Evolutionary conservation across 352 stramenopile genomes (phyloP).

Genomic region (Discostella stelligera): DNA sequence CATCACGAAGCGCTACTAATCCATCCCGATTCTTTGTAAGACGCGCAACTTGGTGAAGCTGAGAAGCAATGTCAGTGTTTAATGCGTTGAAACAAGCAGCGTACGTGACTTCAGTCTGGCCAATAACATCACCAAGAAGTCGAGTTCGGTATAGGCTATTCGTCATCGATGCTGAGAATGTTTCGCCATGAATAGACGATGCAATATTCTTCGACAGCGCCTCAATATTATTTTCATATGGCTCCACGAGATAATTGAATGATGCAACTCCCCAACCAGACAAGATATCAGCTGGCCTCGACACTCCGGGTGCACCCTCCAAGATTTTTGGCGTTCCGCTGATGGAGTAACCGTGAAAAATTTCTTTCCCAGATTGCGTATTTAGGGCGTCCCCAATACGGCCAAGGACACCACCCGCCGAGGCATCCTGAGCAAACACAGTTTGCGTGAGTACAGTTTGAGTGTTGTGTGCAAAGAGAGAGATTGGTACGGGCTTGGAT

Average conservation of each 20-base stretch:
- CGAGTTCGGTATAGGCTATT: constrained; percentile 39
- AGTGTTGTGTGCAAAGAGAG: constrained; percentile 69
- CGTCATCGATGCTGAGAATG: constrained; percentile 44
- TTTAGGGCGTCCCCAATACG: constrained; percentile 58
- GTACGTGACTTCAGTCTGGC: constrained; percentile 12
- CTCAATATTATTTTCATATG: constrained; percentile 44
- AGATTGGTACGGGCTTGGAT: constrained; percentile 34
- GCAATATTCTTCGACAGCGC: constrained; percentile 30
- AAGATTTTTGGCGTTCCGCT: constrained; percentile 53
- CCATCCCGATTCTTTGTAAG: constrained; percentile 53
- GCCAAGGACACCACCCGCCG: constrained; percentile 56
- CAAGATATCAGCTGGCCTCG: constrained; percentile 41
- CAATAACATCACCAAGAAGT: constrained; percentile 34
- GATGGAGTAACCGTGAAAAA: constrained; percentile 56
- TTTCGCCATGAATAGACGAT: constrained; percentile 52
- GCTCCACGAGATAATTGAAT: constrained; percentile 21
- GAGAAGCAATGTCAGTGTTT: constrained; percentile 38
- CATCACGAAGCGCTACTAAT: constrained; percentile 49
- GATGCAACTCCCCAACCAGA: constrained; percentile 39
- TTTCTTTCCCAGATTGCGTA: constrained; percentile 28
- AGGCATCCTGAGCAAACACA: constrained; percentile 49
- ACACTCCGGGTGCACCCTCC: constrained; percentile 52
- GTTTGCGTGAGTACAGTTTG: constrained; percentile 51
- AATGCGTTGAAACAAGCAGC: constrained; percentile 36
- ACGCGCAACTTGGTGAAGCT: constrained; percentile 58